Evolutionary conservation across 306 rosid genomes (phyloP), one percentile per base, ranked within the genome.

Genomic region (Inga laurina): DNA sequence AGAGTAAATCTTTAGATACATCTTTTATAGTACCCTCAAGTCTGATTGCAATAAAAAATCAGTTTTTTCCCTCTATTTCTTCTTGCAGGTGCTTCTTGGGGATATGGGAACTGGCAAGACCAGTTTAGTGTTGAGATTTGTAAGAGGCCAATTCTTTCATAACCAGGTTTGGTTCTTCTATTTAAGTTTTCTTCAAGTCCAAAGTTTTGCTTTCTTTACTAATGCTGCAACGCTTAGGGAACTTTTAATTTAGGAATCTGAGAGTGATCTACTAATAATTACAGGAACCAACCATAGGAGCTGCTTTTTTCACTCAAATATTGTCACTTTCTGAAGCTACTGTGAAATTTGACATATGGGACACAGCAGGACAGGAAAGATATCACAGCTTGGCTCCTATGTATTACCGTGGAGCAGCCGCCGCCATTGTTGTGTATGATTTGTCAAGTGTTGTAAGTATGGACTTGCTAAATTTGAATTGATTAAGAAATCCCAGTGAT

Each of bases 331-430:
- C 91, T 72, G 98, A 94, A 76, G 98, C 93, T 3, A 92, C 97
- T 0, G 94, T 94, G 82, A 94, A 94, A 90, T 91, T 94, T 80
- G 98, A 94, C 37, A 92, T 94, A 82, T 94, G 98, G 98, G 98
- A 94, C 85, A 94, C 98, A 77, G 97, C 98, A 54, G 98, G 98
- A 76, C 98, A 94, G 83, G 98, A 94, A 83, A 79, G 98, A 59
- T 94, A 92, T 83, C 97, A 92, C 76, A 92, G 97, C 87, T 86
- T 92, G 84, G 97, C 98, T 82, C 98, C 98, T 10, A 94, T 94
- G 98, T 94, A 94, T 74, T 94, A 94, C 84, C 93, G 97, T 2
- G 98, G 98, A 46, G 98, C 98, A 56, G 98, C 97, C 5, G 96
- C 97, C 4, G 98, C 97, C 69, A 83, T 94, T 21, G 92, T 94